These are phyloP conservation scores for Hylodesmum podocarpum DNA, from an alignment of 306 rosid species.

Conservation along the genomic window DNA sequence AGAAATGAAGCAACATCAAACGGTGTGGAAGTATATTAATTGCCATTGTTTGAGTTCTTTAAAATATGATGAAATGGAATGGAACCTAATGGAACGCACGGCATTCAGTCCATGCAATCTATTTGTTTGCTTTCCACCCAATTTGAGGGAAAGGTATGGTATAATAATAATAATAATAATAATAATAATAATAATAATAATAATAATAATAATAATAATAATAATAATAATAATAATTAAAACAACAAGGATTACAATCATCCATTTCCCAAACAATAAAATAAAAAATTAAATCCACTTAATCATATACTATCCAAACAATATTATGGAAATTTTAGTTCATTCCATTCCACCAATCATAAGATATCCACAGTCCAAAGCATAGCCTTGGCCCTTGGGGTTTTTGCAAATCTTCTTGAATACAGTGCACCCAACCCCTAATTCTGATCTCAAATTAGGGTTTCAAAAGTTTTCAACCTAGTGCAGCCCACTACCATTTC, in stretches of 20 bases:
- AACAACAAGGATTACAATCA: neutral
- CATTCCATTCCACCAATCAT: neutral
- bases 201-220: neutral
- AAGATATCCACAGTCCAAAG: neutral
- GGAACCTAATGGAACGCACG: neutral
- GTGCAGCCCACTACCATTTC: neutral
- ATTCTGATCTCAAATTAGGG: neutral
- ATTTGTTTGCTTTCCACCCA: neutral
- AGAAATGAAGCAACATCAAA: neutral
- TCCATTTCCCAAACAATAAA: neutral
- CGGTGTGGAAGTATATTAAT: neutral
- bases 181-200: neutral
- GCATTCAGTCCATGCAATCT: neutral
- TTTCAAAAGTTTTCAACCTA: neutral
- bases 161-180: neutral
- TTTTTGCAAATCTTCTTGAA: neutral
- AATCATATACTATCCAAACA: neutral
- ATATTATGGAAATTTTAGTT: neutral
- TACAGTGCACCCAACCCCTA: neutral
- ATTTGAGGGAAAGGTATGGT: neutral
- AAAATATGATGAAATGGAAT: neutral
- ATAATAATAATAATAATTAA: neutral
- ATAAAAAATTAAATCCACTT: neutral
- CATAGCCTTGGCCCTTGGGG: neutral
- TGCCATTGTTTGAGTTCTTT: neutral